Evolutionary conservation across 2,329 filamentous ascomycete species (phyloP).

Genomic region (Fusarium nelsonii): DNA sequence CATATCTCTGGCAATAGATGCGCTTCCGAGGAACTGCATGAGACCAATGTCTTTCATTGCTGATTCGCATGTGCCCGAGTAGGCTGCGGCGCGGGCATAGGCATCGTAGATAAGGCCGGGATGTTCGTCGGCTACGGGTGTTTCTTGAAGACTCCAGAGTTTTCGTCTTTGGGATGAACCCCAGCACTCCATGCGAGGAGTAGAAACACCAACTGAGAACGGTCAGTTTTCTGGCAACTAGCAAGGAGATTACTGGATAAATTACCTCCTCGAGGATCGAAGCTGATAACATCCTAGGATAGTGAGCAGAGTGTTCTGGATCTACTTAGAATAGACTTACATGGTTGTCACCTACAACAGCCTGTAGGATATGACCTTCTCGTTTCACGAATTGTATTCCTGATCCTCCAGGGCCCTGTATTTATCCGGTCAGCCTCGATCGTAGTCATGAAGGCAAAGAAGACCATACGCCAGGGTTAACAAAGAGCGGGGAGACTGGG

Average conservation of each 20-base stretch:
- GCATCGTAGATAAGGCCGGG: constrained; percentile 60
- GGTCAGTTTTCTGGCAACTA: background rate
- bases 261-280: constrained; percentile 62
- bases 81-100: constrained; percentile 58
- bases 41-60: constrained; percentile 54
- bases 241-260: background rate
- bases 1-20: constrained; percentile 62
- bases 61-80: constrained; percentile 58
- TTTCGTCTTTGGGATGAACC: constrained; percentile 55
- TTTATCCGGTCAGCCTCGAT: background rate
- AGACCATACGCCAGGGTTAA: constrained; percentile 52
- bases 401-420: constrained; percentile 63
- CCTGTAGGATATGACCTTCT: constrained; percentile 54
- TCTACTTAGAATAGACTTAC: constrained; percentile 46
- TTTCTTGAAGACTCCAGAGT: constrained; percentile 59
- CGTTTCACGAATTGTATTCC: constrained; percentile 54
- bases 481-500: constrained; percentile 50
- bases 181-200: constrained; percentile 66
- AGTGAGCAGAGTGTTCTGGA: background rate
- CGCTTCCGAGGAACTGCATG: constrained; percentile 58
- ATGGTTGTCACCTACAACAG: constrained; percentile 61
- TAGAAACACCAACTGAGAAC: constrained; percentile 59
- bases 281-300: constrained; percentile 61
- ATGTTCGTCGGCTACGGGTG: constrained; percentile 61
- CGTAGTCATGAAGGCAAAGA: background rate